Conservation (phyloP, 2,329 filamentous ascomycete species). For the Diaporthe sp. region DNA sequence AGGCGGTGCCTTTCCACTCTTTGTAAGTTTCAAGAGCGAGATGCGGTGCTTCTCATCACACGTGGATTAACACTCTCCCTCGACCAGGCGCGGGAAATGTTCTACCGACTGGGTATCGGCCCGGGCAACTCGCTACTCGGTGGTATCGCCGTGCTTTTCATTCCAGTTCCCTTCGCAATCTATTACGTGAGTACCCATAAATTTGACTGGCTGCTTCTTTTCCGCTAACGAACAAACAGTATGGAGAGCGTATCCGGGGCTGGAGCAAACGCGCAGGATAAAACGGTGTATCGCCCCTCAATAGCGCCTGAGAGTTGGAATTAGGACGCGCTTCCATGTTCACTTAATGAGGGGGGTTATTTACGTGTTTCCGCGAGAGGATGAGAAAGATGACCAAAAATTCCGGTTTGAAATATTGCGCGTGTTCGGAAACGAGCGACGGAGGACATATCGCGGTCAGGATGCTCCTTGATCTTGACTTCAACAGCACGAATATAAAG, state of each 20-base stretch:
- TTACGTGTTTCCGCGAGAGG: too few species aligned
- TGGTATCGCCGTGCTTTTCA: not conserved
- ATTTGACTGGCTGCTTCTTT: too few species aligned
- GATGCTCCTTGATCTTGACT: too few species aligned
- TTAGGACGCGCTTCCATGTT: too few species aligned
- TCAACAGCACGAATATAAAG: too few species aligned
- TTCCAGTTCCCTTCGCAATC: not conserved
- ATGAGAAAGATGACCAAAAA: too few species aligned
- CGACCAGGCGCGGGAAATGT: not conserved
- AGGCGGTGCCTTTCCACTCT: not conserved
- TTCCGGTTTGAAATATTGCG: too few species aligned
- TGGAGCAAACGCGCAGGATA: not conserved
- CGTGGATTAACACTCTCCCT: not conserved
- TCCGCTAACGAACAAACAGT: not conserved
- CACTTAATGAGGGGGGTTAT: too few species aligned
- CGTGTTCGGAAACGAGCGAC: too few species aligned
- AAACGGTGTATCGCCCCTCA: too few species aligned
- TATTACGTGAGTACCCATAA: not conserved
- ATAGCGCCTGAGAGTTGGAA: too few species aligned
- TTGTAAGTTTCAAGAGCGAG: slow-evolving; percentile 42
- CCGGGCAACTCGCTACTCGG: not conserved
- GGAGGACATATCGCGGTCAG: too few species aligned
- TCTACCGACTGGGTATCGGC: not conserved
- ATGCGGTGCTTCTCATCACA: accelerated
- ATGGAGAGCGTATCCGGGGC: not conserved